phyloP scores from a whole-genome alignment of 2,329 filamentous ascomycete genomes.

The Colletotrichum destructivum region DNA sequence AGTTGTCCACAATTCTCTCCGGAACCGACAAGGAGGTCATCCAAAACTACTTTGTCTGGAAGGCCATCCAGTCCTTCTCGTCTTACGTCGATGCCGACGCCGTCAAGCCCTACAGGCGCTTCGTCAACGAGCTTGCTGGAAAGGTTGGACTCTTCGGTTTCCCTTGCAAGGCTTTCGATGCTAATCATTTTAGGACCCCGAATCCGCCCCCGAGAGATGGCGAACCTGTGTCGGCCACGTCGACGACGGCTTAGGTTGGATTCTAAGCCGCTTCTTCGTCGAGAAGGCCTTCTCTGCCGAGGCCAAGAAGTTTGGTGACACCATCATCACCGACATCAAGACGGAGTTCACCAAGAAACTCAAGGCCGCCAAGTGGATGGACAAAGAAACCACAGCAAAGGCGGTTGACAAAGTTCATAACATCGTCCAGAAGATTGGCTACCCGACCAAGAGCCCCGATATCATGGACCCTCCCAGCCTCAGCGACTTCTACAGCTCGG shows the following conservation, averaged over 20 bases:
- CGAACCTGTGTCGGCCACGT: constrained; percentile 73
- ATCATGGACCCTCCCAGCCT: constrained; percentile 71
- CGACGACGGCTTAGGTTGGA: constrained; percentile 75
- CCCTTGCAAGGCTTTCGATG: not conserved
- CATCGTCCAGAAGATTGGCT: constrained; percentile 79
- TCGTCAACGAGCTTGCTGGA: constrained; percentile 73
- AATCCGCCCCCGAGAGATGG: constrained; percentile 76
- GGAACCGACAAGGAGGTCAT: constrained; percentile 69
- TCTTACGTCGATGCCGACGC: constrained; percentile 71
- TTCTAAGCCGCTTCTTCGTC: constrained; percentile 79
- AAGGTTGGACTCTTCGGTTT: constrained; percentile 55
- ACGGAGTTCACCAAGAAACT: constrained; percentile 74
- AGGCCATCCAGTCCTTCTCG: constrained; percentile 69
- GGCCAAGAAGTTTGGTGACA: constrained; percentile 76
- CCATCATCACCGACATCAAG: constrained; percentile 81
- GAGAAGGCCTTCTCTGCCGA: constrained; percentile 77
- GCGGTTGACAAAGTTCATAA: constrained; percentile 77
- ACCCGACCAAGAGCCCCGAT: constrained; percentile 74
- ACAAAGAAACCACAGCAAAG: constrained; percentile 69
- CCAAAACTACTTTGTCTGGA: constrained; percentile 76
- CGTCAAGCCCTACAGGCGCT: constrained; percentile 71
- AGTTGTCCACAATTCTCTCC: constrained; percentile 69
- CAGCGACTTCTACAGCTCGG: constrained; percentile 68
- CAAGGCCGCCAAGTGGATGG: constrained; percentile 75
- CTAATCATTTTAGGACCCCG: constrained; percentile 61